Evolutionary conservation across 352 stramenopile genomes (phyloP).

Genomic region (Phytopythium kandeliae): DNA sequence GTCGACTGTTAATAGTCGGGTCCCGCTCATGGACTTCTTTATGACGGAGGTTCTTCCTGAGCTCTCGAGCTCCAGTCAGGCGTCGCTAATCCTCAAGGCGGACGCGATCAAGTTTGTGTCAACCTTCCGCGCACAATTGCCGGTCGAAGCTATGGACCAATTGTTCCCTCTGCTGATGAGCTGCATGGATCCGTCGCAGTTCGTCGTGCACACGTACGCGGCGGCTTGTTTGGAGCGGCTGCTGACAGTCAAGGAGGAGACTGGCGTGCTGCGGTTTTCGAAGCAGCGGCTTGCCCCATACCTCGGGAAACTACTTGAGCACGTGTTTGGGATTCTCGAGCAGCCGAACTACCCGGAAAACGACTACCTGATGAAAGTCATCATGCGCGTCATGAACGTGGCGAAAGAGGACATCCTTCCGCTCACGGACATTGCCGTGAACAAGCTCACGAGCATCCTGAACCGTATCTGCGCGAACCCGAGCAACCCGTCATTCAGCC

Average conservation of each 20-base stretch:
- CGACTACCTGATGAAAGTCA: constrained; percentile 98
- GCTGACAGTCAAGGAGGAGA: constrained; percentile 91
- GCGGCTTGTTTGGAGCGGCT: constrained; percentile 95
- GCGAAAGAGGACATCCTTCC: constrained; percentile 92
- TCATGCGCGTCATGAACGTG: constrained; percentile 94
- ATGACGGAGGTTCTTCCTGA: constrained; percentile 91
- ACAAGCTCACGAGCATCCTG: constrained; percentile 92
- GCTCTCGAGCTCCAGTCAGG: constrained; percentile 79
- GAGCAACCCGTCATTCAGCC: constrained; percentile 98
- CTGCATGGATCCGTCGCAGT: constrained; percentile 77
- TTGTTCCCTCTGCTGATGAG: constrained; percentile 92
- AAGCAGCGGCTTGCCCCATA: constrained; percentile 88
- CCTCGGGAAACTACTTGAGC: constrained; percentile 90
- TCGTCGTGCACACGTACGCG: constrained; percentile 98
- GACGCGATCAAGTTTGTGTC: constrained; percentile 98
- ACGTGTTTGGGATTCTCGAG: constrained; percentile 95
- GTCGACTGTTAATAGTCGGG: constrained; percentile 91
- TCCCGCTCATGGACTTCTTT: constrained; percentile 98
- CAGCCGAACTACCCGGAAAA: constrained; percentile 94
- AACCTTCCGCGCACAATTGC: constrained; percentile 97
- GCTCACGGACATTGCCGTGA: constrained; percentile 91
- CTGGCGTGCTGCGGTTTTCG: constrained; percentile 59
- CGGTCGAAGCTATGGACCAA: constrained; percentile 86
- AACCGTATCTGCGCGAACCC: constrained; percentile 96
- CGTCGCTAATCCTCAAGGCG: constrained; percentile 93